Evolutionary conservation across 2,329 filamentous ascomycete species (phyloP), one percentile per base, ranked within the genome.

Genomic region (Bipolaris gigantea): DNA sequence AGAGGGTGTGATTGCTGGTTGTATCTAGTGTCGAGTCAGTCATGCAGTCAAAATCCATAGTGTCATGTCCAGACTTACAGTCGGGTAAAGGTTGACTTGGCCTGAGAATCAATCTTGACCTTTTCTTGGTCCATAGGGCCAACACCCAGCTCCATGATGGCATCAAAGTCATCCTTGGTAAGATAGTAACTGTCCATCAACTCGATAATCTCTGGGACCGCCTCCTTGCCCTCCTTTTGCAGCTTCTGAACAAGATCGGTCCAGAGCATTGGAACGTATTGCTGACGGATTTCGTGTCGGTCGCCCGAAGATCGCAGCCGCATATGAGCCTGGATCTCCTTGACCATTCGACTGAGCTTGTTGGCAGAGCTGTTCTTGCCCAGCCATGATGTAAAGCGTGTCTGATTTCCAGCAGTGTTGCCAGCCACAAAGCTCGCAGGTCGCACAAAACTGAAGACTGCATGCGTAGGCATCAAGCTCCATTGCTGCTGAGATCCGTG

Each of bases 311-410:
- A 88, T 62, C 87, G 87, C 54, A 99, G 84, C 8, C 94, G 89
- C 92, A 99, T 97, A 71, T 99, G 94, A 5, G 92, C 90, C 73
- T 99, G 94, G 5, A 99, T 91, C 67, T 99, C 94, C 67, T 96
- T 95, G 61, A 96, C 82, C 66, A 86, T 89, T 53, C 94, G 88
- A 60, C 83, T 84, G 44, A 97, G 80, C 73, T 87, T 87, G 42
- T 80, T 79, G 76, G 68, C 82, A 71, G 92, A 96, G 78, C 92
- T 97, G 75, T 96, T 95, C 73, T 96, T 94, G 66, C 94, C 94
- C 44, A 99, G 84, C 94, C 94, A 99, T 6, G 84, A 83, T 0
- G 94, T 94, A 72, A 99, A 99, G 38, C 81, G 81, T 33, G 90
- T 89, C 54, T 83, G 78, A 59, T 85, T 81, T 63, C 79, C 79